Evolutionary conservation across 1,284 basidiomycete genomes (phyloP), one percentile per base, ranked within the genome.

Genomic region (Tremellales sp.): DNA sequence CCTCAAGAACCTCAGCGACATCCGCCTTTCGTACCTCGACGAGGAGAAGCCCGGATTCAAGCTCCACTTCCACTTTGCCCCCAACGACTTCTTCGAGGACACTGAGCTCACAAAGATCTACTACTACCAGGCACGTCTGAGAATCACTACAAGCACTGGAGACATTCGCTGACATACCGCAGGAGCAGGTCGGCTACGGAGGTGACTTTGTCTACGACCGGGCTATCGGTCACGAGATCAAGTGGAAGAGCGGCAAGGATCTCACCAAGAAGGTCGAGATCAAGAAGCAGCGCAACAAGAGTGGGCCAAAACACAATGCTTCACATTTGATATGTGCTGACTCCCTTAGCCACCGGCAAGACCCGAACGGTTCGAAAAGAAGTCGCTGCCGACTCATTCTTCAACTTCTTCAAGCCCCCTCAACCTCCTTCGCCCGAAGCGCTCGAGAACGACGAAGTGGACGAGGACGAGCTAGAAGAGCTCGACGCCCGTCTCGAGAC

Each of bases 271-370:
- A 90, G 78, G 86, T 91, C 64, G 94, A 97, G 79, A 93, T 97
- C 74, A 97, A 97, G 83, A 97, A 97, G 81, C 94, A 97, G 77
- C 81, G 93, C 65, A 97, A 97, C 80, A 98, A 97, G 81, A 90
- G 90, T 93, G 66, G 53, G 17, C 22, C 41, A 11, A 37, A 6
- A 11, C n/a, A 13, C 40, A 17, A 19, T 7, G 22, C 27, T 23
- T 45, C 21, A 15, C 35, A 22, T 23, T 25, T n/a, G 10, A 27
- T 4, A 37, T 23, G 24, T 12, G 36, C 36, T 53, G n/a, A 31
- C 44, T 4, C 40, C 26, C 24, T 1, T 48, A 93, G 89, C 87
- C 73, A 94, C 91, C 33, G 92, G 93, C 76, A 86, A 89, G 60
- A 94, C 90, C 4, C 88, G 92, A 60, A 80, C 92, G 46, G 85